Conservation (phyloP, 2,329 filamentous ascomycete genomes). For the Penicillium fuscoglaucum region DNA sequence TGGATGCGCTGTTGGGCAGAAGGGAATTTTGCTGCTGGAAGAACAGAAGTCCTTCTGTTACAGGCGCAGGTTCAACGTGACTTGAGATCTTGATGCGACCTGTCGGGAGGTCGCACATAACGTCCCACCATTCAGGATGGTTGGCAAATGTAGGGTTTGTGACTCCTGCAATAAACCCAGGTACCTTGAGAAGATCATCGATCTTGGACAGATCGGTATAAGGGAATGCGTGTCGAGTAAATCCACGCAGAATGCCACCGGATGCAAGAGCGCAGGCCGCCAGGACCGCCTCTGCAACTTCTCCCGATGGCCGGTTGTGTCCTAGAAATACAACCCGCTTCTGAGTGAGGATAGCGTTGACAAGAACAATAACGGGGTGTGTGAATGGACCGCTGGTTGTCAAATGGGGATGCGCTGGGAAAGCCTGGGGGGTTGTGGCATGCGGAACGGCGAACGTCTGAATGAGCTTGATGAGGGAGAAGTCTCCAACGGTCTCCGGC, state of each 20-base stretch:
- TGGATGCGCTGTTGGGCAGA: constrained; percentile 27
- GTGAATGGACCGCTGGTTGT: constrained; percentile 88
- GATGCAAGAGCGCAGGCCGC: constrained; percentile 94
- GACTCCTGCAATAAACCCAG: constrained; percentile 95
- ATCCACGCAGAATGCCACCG: constrained; percentile 86
- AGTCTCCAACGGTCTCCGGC: constrained; percentile 95
- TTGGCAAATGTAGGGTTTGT: constrained; percentile 95
- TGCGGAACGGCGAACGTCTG: constrained; percentile 88
- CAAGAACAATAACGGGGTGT: constrained; percentile 90
- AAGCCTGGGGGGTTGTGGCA: constrained; percentile 78
- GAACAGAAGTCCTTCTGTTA: constrained; percentile 81
- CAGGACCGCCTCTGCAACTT: constrained; percentile 95
- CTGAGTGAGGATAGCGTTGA: constrained; percentile 92
- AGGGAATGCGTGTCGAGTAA: constrained; percentile 93
- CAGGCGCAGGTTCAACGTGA: constrained; percentile 74
- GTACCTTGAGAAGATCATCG: constrained; percentile 91
- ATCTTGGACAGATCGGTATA: constrained; percentile 98
- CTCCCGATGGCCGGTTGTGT: constrained; percentile 90
- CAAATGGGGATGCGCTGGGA: constrained; percentile 82
- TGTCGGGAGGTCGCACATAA: constrained; percentile 88
- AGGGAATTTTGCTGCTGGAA: constrained; percentile 71
- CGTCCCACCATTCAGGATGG: constrained; percentile 97
- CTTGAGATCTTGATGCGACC: constrained; percentile 93
- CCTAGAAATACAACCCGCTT: constrained; percentile 96
- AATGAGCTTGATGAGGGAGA: constrained; percentile 94